These are phyloP conservation scores for Remersonia thermophila DNA, from an alignment of 2,329 filamentous ascomycete genomes.

Conservation along the genomic window DNA sequence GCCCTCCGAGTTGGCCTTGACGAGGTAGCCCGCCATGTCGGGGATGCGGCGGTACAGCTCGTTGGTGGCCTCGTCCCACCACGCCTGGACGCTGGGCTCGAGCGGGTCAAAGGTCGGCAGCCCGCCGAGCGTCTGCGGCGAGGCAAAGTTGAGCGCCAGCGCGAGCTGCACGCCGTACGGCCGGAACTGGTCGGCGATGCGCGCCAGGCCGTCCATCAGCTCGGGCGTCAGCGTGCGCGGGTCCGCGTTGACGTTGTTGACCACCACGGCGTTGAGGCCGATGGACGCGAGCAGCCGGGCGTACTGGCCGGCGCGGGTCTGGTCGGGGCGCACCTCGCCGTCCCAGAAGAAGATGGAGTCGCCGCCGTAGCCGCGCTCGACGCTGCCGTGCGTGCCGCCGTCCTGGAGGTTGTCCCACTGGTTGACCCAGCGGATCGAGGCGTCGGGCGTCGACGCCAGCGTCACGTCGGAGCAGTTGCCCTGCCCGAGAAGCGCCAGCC, in stretches of 20 bases:
- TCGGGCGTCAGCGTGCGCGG: conserved; percentile 38
- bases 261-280: conserved; percentile 51
- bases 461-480: conserved; percentile 37
- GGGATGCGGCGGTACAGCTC: conserved; percentile 49
- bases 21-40: conserved; percentile 55
- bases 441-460: conserved; percentile 42
- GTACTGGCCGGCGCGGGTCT: conserved; percentile 48
- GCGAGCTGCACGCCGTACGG: conserved; percentile 56
- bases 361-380: conserved; percentile 58
- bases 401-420: conserved; percentile 56
- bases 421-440: conserved; percentile 56
- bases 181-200: conserved; percentile 52
- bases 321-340: conserved; percentile 42
- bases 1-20: conserved; percentile 62
- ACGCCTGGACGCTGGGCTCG: conserved; percentile 44
- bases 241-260: conserved; percentile 65
- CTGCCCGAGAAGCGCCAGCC: conserved; percentile 52
- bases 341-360: conserved; percentile 55
- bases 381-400: conserved; percentile 36
- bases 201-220: conserved; percentile 49
- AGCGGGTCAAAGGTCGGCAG: conserved; percentile 54
- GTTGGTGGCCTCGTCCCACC: conserved; percentile 50
- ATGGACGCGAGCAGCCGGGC: conserved; percentile 55
- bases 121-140: conserved; percentile 43
- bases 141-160: conserved; percentile 56